These are phyloP conservation scores for Oryza longistaminata DNA, from an alignment of 176 grass and related monocot species.

Conservation along the genomic window DNA sequence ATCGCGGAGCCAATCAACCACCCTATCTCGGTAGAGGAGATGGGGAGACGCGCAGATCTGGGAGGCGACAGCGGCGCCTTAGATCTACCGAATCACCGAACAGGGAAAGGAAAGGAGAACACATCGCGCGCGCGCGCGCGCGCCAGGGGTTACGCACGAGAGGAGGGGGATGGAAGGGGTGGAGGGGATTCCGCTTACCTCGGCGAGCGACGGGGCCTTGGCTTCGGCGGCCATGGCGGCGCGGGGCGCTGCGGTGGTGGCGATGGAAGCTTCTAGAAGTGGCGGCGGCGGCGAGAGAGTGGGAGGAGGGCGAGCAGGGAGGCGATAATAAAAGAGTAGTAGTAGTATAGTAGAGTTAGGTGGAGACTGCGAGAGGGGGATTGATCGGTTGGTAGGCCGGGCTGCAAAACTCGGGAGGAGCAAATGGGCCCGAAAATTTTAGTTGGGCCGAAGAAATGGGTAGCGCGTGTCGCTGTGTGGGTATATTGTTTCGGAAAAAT, in stretches of 20 bases:
- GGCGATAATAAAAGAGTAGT: neutral
- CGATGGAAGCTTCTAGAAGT: slow-evolving; percentile 41
- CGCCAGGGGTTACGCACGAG: neutral
- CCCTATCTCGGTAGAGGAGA: neutral
- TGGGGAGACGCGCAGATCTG: slow-evolving; percentile 20
- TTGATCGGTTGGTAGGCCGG: neutral
- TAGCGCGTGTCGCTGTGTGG: too few relatives aligned
- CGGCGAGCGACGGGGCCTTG: slow-evolving; percentile 45
- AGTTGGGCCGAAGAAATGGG: neutral
- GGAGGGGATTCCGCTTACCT: slow-evolving; percentile 10
- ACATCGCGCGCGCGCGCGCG: neutral
- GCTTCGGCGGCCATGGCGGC: slow-evolving; percentile 50
- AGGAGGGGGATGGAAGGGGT: too few relatives aligned
- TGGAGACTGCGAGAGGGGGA: neutral
- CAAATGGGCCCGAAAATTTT: neutral
- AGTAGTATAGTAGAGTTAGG: too few relatives aligned
- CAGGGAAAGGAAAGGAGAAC: neutral
- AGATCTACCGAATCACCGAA: slow-evolving; percentile 18
- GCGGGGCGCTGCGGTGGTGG: neutral
- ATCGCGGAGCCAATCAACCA: neutral
- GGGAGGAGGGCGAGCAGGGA: neutral
- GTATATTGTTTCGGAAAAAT: too few relatives aligned
- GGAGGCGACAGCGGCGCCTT: neutral
- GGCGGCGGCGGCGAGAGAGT: slow-evolving; percentile 24
- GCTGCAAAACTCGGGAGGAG: neutral